Evolutionary conservation across 2,329 filamentous ascomycete genomes (phyloP), one percentile per base, ranked within the genome.

Genomic region (Mycosphaerella arachidis): DNA sequence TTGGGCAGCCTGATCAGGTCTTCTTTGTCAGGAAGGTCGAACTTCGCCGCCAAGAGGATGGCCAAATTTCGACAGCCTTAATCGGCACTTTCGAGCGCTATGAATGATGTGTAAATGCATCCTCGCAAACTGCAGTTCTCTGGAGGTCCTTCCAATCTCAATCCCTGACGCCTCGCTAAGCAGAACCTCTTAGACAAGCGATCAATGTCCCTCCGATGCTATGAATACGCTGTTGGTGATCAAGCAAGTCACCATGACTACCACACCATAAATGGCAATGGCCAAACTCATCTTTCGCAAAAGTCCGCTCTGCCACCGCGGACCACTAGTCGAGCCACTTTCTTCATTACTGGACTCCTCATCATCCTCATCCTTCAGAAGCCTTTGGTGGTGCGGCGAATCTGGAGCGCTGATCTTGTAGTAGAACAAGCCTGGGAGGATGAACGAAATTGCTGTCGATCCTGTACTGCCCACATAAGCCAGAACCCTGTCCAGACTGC

Each of bases 361-460:
- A 64, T 93, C 90, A 68, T 97, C 94, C 66, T 97, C 91, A 70
- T 94, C 92, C 74, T 97, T 97, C 63, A 91, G 80, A 9, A 97
- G 79, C 13, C 89, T 85, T 73, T 96, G 93, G 68, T 97, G 92
- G 63, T 93, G 86, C 30, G 87, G 83, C 48, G 90, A 93, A 57
- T 96, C 89, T 0, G 94, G 94, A 27, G 91, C 86, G 12, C 91
- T 95, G 61, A 99, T 97, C 76, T 97, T 97, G 78, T 97, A 99
- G 76, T 97, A 99, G 75, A 99, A 99, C 4, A 99, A 77, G 0
- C 94, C 94, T 0, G 94, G 94, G 0, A 99, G 82, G 66, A 99
- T 97, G 73, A 99, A 99, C 63, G 91, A 96, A 69, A 99, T 99
- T 62, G 91, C 91, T 0, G 94, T 99, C 55, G 89, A 93, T 56